A percentile compares a stretch with the other conserved stretches of the same genome.
Evolutionary conservation across 2,329 filamentous ascomycete genomes (phyloP).

Genomic region (Talaromyces sp.): DNA sequence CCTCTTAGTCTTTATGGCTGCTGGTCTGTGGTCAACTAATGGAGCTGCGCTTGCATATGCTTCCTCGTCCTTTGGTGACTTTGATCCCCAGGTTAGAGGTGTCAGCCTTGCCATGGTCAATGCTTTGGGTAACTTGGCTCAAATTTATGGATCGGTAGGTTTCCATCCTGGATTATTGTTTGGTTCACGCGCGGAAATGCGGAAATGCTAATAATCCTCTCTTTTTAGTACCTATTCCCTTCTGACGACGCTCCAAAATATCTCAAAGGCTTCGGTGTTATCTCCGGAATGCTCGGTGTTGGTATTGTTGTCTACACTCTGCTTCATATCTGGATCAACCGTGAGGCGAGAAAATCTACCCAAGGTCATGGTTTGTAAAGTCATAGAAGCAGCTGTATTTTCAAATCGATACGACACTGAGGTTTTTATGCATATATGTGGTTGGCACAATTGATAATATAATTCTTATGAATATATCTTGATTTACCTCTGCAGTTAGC

Average conservation of each 20-base stretch:
- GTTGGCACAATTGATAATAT: too few relatives aligned
- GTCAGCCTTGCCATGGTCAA: conserved; percentile 54
- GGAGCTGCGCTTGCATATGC: conserved; percentile 52
- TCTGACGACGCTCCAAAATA: too few relatives aligned
- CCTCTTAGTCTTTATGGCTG: conserved; percentile 55
- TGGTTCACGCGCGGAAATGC: too few relatives aligned
- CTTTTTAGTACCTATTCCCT: too few relatives aligned
- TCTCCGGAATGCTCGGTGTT: too few relatives aligned
- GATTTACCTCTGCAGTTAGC: too few relatives aligned
- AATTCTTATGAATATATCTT: neutral
- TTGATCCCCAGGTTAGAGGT: conserved; percentile 50
- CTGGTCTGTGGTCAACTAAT: conserved; percentile 54
- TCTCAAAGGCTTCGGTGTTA: too few relatives aligned
- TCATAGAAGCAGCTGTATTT: neutral
- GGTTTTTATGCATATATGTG: neutral
- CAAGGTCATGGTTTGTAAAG: neutral
- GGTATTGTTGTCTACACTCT: too few relatives aligned
- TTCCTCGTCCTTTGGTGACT: conserved; percentile 50
- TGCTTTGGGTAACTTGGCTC: conserved; percentile 53
- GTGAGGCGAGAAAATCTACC: neutral
- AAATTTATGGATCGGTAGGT: conserved; percentile 49
- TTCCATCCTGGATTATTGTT: too few relatives aligned
- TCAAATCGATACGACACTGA: neutral
- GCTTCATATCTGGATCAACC: neutral
- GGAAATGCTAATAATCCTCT: too few relatives aligned